These are phyloP conservation scores for Phylloporus scabripes DNA, from an alignment of 768 basidiomycete genomes.

Conservation along the genomic window DNA sequence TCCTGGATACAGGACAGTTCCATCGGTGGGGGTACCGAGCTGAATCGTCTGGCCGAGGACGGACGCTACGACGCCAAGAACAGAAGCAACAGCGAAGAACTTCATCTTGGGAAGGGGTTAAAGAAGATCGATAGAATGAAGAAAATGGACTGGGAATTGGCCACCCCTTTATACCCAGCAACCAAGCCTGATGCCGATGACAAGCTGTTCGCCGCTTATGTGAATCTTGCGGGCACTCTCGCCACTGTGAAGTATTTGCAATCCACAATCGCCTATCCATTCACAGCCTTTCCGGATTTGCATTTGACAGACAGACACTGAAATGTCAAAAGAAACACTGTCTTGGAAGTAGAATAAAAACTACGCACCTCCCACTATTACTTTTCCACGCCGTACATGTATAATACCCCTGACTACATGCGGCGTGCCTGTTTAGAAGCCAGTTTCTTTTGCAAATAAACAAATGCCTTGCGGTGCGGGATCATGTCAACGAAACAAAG, in stretches of 20 bases:
- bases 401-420: not conserved
- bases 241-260: not conserved
- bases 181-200: not conserved
- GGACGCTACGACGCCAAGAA: constrained; percentile 3
- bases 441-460: not conserved
- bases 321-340: not conserved
- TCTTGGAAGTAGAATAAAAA: not conserved
- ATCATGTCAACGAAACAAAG: not conserved
- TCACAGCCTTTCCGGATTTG: not conserved
- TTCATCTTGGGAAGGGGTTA: constrained; percentile 14
- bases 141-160: not conserved
- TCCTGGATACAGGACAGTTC: constrained; percentile 14
- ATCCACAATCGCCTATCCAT: not conserved
- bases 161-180: not conserved
- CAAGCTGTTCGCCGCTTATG: not conserved
- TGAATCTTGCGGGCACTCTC: not conserved
- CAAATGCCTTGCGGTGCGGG: not conserved
- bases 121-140: not conserved
- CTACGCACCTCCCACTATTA: not conserved
- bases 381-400: not conserved
- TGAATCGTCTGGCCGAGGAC: constrained; percentile 27
- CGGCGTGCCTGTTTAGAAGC: not conserved
- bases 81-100: constrained; percentile 1
- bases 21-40: constrained; percentile 19
- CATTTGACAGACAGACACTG: not conserved